Conservation (phyloP, 163 green algal genomes). For the Chlorella variabilis region DNA sequence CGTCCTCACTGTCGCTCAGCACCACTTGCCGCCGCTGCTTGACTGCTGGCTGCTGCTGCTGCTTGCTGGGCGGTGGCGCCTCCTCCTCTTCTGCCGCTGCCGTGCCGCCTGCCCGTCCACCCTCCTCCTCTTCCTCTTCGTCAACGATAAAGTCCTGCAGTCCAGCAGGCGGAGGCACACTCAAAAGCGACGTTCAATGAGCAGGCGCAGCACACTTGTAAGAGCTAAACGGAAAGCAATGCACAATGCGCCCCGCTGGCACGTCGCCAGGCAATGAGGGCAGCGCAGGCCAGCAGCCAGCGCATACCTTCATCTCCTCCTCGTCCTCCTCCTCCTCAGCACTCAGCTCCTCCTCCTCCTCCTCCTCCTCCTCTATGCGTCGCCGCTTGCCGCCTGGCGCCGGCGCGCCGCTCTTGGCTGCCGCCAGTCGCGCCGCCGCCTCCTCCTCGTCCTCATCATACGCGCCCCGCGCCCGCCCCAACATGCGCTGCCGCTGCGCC, state of each 20-base stretch:
- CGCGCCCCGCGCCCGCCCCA: slow-evolving; percentile 37
- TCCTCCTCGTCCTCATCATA: slow-evolving; percentile 53
- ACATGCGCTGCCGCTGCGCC: slow-evolving; percentile 43
- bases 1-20: slow-evolving; percentile 43
- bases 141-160: slow-evolving; percentile 45
- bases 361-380: slow-evolving; percentile 19
- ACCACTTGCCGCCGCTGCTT: slow-evolving; percentile 37
- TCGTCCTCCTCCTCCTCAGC: slow-evolving; percentile 34
- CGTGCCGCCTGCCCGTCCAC: background rate
- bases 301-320: slow-evolving; percentile 37
- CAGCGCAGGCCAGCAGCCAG: too few species aligned
- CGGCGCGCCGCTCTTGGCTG: slow-evolving; percentile 57
- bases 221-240: background rate
- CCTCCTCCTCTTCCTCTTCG: slow-evolving; percentile 44
- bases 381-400: slow-evolving; percentile 2
- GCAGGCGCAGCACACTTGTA: background rate
- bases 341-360: slow-evolving; percentile 48
- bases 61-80: background rate
- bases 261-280: too few species aligned
- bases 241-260: background rate
- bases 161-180: background rate
- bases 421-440: slow-evolving; percentile 43
- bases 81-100: background rate
- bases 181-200: background rate
- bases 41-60: background rate